phyloP scores from a whole-genome alignment of 305 asterid genomes.

The Fraxinus sp. region DNA sequence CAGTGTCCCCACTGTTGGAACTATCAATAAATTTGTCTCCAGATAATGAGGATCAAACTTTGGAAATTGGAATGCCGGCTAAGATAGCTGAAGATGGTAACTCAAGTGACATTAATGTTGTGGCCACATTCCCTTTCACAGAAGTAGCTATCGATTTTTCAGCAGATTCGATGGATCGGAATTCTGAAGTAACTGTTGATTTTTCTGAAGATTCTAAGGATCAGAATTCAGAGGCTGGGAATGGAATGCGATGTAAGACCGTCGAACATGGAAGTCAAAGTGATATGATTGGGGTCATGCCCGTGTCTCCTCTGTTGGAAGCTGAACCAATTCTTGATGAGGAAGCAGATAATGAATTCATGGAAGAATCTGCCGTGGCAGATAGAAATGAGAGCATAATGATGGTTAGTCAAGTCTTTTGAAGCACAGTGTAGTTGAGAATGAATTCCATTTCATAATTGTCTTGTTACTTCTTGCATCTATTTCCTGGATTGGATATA shows the following conservation, averaged over 20 bases:
- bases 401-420: slow-evolving; percentile 39
- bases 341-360: slow-evolving; percentile 21
- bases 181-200: slow-evolving; percentile 19
- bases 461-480: slow-evolving; percentile 1
- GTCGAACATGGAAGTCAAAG: slow-evolving; percentile 30
- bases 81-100: slow-evolving; percentile 16
- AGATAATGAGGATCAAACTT: slow-evolving; percentile 23
- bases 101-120: slow-evolving; percentile 20
- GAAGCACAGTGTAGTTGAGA: neutral
- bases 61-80: slow-evolving; percentile 17
- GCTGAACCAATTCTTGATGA: slow-evolving; percentile 30
- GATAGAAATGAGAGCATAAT: slow-evolving; percentile 29
- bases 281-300: slow-evolving; percentile 17
- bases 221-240: slow-evolving; percentile 23
- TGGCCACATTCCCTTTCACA: slow-evolving; percentile 10
- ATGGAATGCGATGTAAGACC: slow-evolving; percentile 13
- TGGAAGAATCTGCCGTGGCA: slow-evolving; percentile 26
- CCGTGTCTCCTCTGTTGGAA: slow-evolving; percentile 26
- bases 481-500: neutral
- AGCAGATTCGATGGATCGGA: slow-evolving; percentile 17
- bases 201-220: slow-evolving; percentile 17
- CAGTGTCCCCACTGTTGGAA: slow-evolving; percentile 29
- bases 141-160: slow-evolving; percentile 19
- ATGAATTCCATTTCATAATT: slow-evolving; percentile 4
- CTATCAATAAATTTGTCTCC: slow-evolving; percentile 17